These are phyloP conservation scores for Tetraselmis chui DNA, from an alignment of 139 green algal genomes.

Conservation along the genomic window DNA sequence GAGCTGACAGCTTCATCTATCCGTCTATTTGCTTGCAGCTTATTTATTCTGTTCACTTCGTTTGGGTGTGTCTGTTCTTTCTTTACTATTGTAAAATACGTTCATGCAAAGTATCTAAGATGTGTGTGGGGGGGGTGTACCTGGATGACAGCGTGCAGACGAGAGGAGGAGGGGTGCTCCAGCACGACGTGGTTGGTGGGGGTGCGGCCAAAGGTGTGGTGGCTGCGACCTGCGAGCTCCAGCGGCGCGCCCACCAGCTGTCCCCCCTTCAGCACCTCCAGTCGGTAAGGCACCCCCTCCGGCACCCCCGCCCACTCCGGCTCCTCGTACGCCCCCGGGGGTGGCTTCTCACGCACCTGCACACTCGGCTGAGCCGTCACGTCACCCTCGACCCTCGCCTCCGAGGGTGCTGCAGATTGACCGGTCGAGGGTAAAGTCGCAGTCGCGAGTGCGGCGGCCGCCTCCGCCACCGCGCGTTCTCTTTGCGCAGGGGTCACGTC, in stretches of 20 bases:
- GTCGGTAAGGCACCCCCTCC: conserved; percentile 39
- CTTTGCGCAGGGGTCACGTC: conserved; percentile 26
- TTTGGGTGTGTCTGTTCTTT: no score
- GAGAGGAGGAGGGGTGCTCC: conserved; percentile 70
- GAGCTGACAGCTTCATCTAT: no score
- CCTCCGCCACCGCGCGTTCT: conserved; percentile 28
- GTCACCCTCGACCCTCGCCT: conserved; percentile 8
- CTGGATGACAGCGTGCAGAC: conserved; percentile 37
- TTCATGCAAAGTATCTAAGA: no score
- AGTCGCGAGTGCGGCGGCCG: conserved; percentile 3
- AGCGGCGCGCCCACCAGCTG: conserved; percentile 19
- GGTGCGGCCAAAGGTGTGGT: conserved; percentile 59
- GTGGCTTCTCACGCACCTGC: not conserved
- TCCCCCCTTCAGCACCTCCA: conserved; percentile 66
- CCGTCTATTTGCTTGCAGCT: no score
- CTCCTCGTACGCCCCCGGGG: conserved; percentile 28
- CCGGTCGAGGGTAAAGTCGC: not conserved
- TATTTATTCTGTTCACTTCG: no score
- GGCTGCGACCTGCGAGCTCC: conserved; percentile 11
- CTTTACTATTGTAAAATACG: no score
- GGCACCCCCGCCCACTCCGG: conserved; percentile 53
- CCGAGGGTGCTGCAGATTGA: not conserved
- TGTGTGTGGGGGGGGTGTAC: not conserved
- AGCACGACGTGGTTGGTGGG: conserved; percentile 54
- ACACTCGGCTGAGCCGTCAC: not conserved